phyloP scores from a whole-genome alignment of 2,329 filamentous ascomycete genomes.

The Fusarium austroafricanum region DNA sequence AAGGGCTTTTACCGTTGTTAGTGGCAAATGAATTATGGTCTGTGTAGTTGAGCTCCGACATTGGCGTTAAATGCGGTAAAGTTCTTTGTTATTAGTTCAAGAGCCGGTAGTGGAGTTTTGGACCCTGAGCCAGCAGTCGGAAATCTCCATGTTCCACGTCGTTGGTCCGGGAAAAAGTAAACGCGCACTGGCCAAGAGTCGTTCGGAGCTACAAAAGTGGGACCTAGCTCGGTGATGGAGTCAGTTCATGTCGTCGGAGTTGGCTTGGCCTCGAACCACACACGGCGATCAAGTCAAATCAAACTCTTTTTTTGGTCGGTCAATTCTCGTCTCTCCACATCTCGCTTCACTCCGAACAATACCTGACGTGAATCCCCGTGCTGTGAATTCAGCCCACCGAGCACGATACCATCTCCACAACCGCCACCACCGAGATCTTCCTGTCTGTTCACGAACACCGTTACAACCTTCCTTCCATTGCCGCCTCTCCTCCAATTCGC shows the following conservation, averaged over 20 bases:
- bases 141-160: background rate
- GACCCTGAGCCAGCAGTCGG: conserved; percentile 25
- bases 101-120: conserved; percentile 24
- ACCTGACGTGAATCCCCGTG: background rate
- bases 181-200: conserved; percentile 33
- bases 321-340: conserved; percentile 6
- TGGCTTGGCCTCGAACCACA: background rate
- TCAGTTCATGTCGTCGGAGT: conserved; percentile 24
- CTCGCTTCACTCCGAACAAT: background rate
- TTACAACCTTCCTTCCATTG: conserved; percentile 4
- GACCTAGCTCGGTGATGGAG: conserved; percentile 13
- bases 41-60: conserved; percentile 11
- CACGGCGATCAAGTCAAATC: conserved; percentile 26
- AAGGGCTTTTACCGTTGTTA: conserved; percentile 1
- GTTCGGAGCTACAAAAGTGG: conserved; percentile 17
- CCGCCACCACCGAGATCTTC: conserved; percentile 2
- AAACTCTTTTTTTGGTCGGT: conserved; percentile 24
- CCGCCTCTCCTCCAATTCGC: background rate
- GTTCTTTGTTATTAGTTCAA: conserved; percentile 12
- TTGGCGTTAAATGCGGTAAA: conserved; percentile 3
- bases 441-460: conserved; percentile 5
- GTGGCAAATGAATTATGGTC: conserved; percentile 23
- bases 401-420: conserved; percentile 17
- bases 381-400: background rate
- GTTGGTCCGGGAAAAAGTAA: conserved; percentile 36